phyloP scores from a whole-genome alignment of 257 asterid species.

The Przewalskia tangutica region DNA sequence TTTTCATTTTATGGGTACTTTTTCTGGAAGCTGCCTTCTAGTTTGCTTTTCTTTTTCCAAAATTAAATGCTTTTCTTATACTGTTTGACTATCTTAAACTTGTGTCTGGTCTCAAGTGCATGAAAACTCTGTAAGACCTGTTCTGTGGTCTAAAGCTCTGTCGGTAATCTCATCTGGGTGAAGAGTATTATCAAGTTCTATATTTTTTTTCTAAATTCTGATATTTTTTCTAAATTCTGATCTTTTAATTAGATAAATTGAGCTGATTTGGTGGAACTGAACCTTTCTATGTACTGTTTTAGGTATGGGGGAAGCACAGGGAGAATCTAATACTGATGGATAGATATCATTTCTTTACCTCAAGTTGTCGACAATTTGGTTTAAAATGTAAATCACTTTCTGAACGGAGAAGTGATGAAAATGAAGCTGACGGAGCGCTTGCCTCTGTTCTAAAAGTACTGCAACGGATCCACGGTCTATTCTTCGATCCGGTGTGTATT shows the following conservation, averaged over 20 bases:
- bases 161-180: neutral
- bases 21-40: neutral
- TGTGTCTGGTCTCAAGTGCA: neutral
- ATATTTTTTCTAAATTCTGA: neutral
- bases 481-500: constrained; percentile 42
- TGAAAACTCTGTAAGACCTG: neutral
- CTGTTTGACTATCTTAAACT: neutral
- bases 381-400: constrained; percentile 55
- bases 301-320: constrained; percentile 86
- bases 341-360: constrained; percentile 75
- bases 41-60: neutral
- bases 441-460: constrained; percentile 58
- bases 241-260: neutral
- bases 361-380: constrained; percentile 81
- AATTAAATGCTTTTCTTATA: neutral
- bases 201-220: no score
- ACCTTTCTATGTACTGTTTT: neutral
- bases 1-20: neutral
- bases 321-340: constrained; percentile 85
- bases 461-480: constrained; percentile 47
- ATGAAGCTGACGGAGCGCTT: constrained; percentile 79
- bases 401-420: constrained; percentile 58
- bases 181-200: neutral
- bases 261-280: neutral
- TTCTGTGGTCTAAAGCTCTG: neutral